phyloP scores from a whole-genome alignment of 1,284 basidiomycete species.

The Spongiforma sp. region DNA sequence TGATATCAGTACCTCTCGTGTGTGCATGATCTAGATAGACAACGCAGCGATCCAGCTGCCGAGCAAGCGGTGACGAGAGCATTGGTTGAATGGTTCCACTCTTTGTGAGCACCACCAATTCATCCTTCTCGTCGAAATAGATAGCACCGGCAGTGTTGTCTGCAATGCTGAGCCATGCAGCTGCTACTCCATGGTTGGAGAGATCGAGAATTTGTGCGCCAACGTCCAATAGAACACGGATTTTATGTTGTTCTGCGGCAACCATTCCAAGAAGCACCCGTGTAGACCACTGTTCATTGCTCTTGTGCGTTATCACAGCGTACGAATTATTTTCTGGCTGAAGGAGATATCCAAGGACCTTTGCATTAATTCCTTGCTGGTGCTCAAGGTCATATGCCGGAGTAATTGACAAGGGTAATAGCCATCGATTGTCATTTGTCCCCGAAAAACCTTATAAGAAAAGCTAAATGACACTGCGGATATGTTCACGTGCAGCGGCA shows the following conservation, averaged over 20 bases:
- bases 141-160: not conserved
- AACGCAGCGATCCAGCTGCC: not conserved
- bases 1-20: not conserved
- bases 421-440: constrained; percentile 56
- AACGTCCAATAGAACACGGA: not conserved
- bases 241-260: not conserved
- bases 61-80: not conserved
- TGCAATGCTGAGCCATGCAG: not conserved
- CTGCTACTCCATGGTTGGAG: not conserved
- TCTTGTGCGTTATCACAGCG: constrained; percentile 17
- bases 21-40: not conserved
- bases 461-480: not conserved
- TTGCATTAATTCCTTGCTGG: constrained; percentile 55
- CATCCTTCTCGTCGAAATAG: not conserved
- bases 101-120: not conserved
- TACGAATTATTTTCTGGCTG: constrained; percentile 49
- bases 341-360: constrained; percentile 51
- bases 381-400: constrained; percentile 48
- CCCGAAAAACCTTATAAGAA: constrained; percentile 52
- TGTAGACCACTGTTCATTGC: not conserved
- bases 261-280: not conserved
- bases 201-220: not conserved
- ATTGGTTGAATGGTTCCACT: not conserved
- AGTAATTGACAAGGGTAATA: constrained; percentile 51
- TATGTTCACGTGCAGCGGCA: not conserved